phyloP scores from a whole-genome alignment of 2,329 filamentous ascomycete genomes.

The Aspergillus puulaauensis region DNA sequence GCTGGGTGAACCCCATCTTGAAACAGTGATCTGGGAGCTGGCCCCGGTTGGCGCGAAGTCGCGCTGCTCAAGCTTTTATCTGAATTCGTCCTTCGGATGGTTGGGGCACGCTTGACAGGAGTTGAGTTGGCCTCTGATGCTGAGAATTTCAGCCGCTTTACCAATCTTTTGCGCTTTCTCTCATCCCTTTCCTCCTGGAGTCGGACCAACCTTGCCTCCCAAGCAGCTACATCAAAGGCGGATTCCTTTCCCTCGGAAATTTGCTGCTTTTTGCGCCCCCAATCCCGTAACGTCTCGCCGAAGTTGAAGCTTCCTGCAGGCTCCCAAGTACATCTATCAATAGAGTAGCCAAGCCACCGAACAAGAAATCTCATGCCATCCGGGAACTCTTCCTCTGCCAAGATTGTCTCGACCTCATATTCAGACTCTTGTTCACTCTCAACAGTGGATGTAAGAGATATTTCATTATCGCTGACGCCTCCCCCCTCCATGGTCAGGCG shows the following conservation, averaged over 20 bases:
- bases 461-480: slow-evolving; percentile 46
- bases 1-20: slow-evolving; percentile 1
- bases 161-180: slow-evolving; percentile 27
- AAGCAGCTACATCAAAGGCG: slow-evolving; percentile 34
- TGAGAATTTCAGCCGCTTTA: slow-evolving; percentile 28
- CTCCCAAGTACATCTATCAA: slow-evolving; percentile 59
- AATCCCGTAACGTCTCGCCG: slow-evolving; percentile 41
- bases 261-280: slow-evolving; percentile 35
- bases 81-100: background rate
- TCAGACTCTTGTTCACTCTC: slow-evolving; percentile 46
- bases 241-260: slow-evolving; percentile 29
- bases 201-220: slow-evolving; percentile 26
- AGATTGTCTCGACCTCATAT: slow-evolving; percentile 56
- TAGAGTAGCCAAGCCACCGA: slow-evolving; percentile 62
- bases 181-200: slow-evolving; percentile 21
- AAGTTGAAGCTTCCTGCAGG: slow-evolving; percentile 42
- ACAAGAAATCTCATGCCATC: slow-evolving; percentile 56
- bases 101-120: background rate
- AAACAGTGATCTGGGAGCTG: background rate
- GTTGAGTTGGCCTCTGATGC: background rate
- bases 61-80: background rate
- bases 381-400: slow-evolving; percentile 45
- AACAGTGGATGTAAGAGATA: slow-evolving; percentile 59
- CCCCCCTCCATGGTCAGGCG: slow-evolving; percentile 9
- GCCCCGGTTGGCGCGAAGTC: background rate